These are phyloP conservation scores for Stenocarpella maydis DNA, from an alignment of 2,329 filamentous ascomycete genomes.

Conservation along the genomic window DNA sequence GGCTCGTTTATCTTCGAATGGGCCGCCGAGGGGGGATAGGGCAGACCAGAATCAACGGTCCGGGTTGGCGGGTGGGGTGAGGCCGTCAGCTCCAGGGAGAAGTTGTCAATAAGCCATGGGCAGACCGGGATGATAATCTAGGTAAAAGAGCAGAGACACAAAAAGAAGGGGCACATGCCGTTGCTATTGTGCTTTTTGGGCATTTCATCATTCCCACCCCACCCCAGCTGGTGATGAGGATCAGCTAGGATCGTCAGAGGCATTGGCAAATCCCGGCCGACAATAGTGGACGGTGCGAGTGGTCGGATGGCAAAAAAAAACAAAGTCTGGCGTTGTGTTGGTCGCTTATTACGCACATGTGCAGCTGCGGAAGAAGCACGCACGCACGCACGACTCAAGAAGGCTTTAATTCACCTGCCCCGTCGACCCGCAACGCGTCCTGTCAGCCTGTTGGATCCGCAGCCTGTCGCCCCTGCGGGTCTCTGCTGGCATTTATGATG, in stretches of 20 bases:
- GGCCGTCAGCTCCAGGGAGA: slow-evolving; percentile 1
- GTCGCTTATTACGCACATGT: background rate
- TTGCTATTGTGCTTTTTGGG: background rate
- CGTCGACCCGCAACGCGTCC: slow-evolving; percentile 11
- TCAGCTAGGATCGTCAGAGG: slow-evolving; percentile 23
- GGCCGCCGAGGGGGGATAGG: background rate
- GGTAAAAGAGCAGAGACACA: background rate
- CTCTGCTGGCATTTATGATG: background rate
- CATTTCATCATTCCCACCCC: slow-evolving; percentile 23
- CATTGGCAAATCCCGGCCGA: slow-evolving; percentile 18
- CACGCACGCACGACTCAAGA: slow-evolving; percentile 5
- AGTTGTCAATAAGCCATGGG: background rate
- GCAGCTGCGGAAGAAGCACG: background rate
- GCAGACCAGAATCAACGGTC: background rate
- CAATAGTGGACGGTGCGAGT: slow-evolving; percentile 11
- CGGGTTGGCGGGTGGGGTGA: background rate
- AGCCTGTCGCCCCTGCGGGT: background rate
- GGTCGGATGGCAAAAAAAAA: background rate
- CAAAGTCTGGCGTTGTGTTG: background rate
- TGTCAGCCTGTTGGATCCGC: background rate
- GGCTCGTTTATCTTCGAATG: slow-evolving; percentile 4
- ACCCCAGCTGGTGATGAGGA: slow-evolving; percentile 9
- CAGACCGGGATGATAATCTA: background rate
- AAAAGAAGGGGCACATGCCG: background rate
- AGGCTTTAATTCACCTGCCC: background rate